Conservation (phyloP, 2,329 filamentous ascomycete species). For the Diaporthe batatas region DNA sequence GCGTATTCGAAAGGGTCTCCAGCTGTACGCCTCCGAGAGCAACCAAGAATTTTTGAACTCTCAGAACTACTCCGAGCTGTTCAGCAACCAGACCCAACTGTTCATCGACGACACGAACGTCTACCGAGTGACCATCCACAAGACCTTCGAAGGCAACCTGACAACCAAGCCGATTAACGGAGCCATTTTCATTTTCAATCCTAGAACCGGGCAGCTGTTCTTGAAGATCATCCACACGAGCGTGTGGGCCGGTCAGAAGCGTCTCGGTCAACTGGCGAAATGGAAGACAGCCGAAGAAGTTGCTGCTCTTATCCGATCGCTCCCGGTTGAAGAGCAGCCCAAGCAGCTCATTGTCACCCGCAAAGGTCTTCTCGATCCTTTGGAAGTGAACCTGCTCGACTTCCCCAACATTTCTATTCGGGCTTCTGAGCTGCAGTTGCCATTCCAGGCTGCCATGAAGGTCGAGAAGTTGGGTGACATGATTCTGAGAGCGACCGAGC, state of each 20-base stretch:
- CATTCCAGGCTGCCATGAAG: slow-evolving; percentile 99
- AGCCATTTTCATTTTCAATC: slow-evolving; percentile 99
- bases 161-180: slow-evolving; percentile 99
- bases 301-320: slow-evolving; percentile 91
- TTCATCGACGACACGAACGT: slow-evolving; percentile 99
- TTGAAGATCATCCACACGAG: slow-evolving; percentile 99
- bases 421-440: slow-evolving; percentile 94
- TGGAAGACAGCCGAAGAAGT: slow-evolving; percentile 99
- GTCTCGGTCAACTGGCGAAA: slow-evolving; percentile 96
- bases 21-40: slow-evolving; percentile 97
- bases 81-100: slow-evolving; percentile 98
- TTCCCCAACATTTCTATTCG: slow-evolving; percentile 99
- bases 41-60: slow-evolving; percentile 99
- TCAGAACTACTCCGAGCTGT: slow-evolving; percentile 98
- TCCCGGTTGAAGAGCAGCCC: slow-evolving; percentile 97
- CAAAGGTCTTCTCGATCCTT: slow-evolving; percentile 95
- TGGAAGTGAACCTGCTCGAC: slow-evolving; percentile 96
- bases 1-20: slow-evolving; percentile 97
- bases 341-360: slow-evolving; percentile 98
- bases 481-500: slow-evolving; percentile 96
- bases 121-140: slow-evolving; percentile 99
- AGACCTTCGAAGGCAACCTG: slow-evolving; percentile 98
- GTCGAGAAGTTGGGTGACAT: slow-evolving; percentile 99
- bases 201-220: slow-evolving; percentile 97
- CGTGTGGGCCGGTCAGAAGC: slow-evolving; percentile 99